phyloP scores from a whole-genome alignment of 331 rosid species.

The Prunus yedoensis region DNA sequence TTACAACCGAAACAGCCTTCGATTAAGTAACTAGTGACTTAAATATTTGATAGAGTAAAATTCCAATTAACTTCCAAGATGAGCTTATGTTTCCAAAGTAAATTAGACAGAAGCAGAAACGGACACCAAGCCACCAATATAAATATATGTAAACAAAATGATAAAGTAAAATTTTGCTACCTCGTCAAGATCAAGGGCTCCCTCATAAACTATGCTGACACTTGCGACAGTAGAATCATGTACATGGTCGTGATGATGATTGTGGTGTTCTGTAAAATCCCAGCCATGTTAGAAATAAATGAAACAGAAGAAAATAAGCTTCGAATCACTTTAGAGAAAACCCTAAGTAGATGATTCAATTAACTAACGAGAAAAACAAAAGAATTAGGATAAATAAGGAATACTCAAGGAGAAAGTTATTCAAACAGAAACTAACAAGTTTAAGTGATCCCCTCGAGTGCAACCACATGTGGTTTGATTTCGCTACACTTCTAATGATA shows the following conservation, averaged over 20 bases:
- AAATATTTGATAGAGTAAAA: background rate
- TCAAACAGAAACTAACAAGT: background rate
- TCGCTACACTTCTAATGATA: no score
- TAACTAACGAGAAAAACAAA: no score
- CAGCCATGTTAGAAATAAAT: constrained; percentile 24
- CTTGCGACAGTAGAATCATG: constrained; percentile 84
- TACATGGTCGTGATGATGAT: constrained; percentile 61
- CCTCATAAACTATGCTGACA: constrained; percentile 80
- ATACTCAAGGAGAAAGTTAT: background rate
- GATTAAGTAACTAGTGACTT: no score
- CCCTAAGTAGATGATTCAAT: background rate
- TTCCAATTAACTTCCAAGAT: background rate
- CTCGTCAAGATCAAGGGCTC: constrained; percentile 85
- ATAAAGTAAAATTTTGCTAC: constrained; percentile 29
- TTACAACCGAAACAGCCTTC: background rate
- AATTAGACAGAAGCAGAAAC: background rate
- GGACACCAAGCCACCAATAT: background rate
- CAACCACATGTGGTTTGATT: no score
- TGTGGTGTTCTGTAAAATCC: constrained; percentile 44
- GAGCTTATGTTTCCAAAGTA: background rate
- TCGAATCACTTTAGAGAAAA: background rate
- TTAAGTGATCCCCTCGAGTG: background rate
- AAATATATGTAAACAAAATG: background rate
- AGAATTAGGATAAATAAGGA: background rate
- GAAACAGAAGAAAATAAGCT: background rate